Evolutionary conservation across 768 basidiomycete genomes (phyloP).

Genomic region (Boletus pseudo-olivaceus): DNA sequence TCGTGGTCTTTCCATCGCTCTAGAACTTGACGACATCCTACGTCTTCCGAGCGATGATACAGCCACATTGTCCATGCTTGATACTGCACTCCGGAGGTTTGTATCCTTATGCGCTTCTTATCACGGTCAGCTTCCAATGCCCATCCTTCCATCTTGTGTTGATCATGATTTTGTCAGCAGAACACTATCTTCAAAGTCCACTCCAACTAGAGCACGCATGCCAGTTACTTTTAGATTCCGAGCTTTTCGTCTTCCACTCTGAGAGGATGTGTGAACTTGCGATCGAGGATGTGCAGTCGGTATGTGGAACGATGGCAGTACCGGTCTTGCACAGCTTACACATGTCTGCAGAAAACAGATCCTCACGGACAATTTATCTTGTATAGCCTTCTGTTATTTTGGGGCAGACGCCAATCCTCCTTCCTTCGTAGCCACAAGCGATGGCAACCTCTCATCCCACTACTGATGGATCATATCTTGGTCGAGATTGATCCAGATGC

Average conservation of each 20-base stretch:
- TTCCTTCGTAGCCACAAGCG: conserved; percentile 79
- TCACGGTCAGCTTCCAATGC: conserved; percentile 58
- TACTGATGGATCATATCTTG: conserved; percentile 80
- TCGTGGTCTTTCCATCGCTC: neutral
- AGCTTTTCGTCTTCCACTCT: conserved; percentile 87
- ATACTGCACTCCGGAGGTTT: conserved; percentile 74
- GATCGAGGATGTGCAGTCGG: conserved; percentile 62
- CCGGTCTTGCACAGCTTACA: conserved; percentile 3
- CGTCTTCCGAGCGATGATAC: conserved; percentile 55
- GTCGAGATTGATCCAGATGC: conserved; percentile 79
- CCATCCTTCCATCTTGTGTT: neutral
- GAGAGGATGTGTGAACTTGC: conserved; percentile 87
- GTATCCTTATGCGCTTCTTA: conserved; percentile 78
- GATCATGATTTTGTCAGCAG: conserved; percentile 37
- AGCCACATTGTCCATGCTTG: conserved; percentile 69
- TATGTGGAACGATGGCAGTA: conserved; percentile 34
- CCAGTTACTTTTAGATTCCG: conserved; percentile 70
- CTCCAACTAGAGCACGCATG: conserved; percentile 85
- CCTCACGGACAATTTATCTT: conserved; percentile 80
- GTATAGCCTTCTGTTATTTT: conserved; percentile 71
- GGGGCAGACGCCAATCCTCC: conserved; percentile 63
- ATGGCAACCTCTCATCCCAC: conserved; percentile 78
- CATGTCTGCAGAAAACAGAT: conserved; percentile 62
- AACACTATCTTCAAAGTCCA: conserved; percentile 81
- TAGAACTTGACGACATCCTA: conserved; percentile 87